Percentiles rank a stretch among this genome's conserved stretches.
These are phyloP conservation scores for Suhomyces sp. DNA, from an alignment of 805 yeast species.

Conservation along the genomic window DNA sequence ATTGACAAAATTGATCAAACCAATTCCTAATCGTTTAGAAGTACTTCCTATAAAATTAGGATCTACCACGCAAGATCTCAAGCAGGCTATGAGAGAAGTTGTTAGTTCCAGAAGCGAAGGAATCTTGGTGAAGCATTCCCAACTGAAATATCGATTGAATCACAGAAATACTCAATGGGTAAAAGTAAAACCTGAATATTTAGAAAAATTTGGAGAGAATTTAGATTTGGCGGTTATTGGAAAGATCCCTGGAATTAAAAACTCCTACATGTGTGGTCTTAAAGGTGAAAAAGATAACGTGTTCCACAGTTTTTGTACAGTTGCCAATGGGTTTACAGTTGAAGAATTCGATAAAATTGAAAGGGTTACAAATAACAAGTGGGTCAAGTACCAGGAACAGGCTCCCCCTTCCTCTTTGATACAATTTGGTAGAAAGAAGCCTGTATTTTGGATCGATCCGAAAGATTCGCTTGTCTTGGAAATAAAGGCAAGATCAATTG, in stretches of 20 bases:
- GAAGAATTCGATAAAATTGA: slow-evolving; percentile 62
- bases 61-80: slow-evolving; percentile 50
- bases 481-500: slow-evolving; percentile 76
- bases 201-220: slow-evolving; percentile 83
- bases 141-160: slow-evolving; percentile 59
- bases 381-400: slow-evolving; percentile 47
- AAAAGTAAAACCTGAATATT: slow-evolving; percentile 88
- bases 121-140: slow-evolving; percentile 66
- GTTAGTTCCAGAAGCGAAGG: slow-evolving; percentile 76
- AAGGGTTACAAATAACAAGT: slow-evolving; percentile 54
- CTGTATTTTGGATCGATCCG: slow-evolving; percentile 81
- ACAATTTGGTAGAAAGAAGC: slow-evolving; percentile 59
- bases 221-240: slow-evolving; percentile 81
- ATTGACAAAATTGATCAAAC: slow-evolving; percentile 45
- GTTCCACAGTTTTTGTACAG: slow-evolving; percentile 69
- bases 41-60: slow-evolving; percentile 44
- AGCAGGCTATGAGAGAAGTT: slow-evolving; percentile 53
- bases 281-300: slow-evolving; percentile 41
- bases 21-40: slow-evolving; percentile 51
- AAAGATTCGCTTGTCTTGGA: slow-evolving; percentile 74
- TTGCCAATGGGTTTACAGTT: slow-evolving; percentile 79
- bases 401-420: slow-evolving; percentile 44
- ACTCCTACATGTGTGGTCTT: slow-evolving; percentile 73
- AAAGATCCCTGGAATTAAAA: slow-evolving; percentile 67
- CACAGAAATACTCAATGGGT: slow-evolving; percentile 70